Base-by-base conservation (phyloP, 768 basidiomycete species). In the Calocera viscosa region DNA sequence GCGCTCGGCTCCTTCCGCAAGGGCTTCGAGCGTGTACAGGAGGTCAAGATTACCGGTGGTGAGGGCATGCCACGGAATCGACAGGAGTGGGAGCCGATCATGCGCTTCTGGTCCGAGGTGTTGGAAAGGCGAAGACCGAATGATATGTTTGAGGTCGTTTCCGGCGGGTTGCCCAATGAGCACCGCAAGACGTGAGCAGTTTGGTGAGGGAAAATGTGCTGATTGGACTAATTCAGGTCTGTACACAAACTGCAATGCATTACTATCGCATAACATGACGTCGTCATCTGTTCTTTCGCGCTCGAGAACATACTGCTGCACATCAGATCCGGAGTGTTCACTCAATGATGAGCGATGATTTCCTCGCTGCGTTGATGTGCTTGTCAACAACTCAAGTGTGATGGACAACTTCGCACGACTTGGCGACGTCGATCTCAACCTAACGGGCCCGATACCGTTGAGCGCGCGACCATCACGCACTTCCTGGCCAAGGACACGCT, bases 31-130 rank as follows among this genome's bases (percentile, higher is more conserved):
- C 70, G 67, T 1, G 69, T 72, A 14, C 74, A 72, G 35, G 86
- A 89, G 69, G 79, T 83, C 8, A 79, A 78, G 66, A 78, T 82
- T 66, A 70, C 65, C 17, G 69, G 68, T 12, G 79, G 77, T 0
- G 70, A 75, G 19, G 88, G 85, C 17, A 95, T 95, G 91, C 90
- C 89, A 10, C 77, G 81, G 2, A 86, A 85, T 32, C 82, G 78
- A 70, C 83, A 84, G 12, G 90, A 93, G 71, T 94, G 90, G 91
- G 82, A 84, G 72, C 85, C 86, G 0, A 82, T 94, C 53, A 93
- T 95, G 89, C 78, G 81, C 67, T 92, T 93, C 75, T 94, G 91
- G 91, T 88, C 90, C 70, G 83, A 86, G 72, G 75, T 76, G 41
- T 77, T 94, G 19, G 78, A 76, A 1, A 81, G 78, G 69, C 82